Evolutionary conservation across 768 basidiomycete genomes (phyloP).

Genomic region (Tephrocybe sp.): DNA sequence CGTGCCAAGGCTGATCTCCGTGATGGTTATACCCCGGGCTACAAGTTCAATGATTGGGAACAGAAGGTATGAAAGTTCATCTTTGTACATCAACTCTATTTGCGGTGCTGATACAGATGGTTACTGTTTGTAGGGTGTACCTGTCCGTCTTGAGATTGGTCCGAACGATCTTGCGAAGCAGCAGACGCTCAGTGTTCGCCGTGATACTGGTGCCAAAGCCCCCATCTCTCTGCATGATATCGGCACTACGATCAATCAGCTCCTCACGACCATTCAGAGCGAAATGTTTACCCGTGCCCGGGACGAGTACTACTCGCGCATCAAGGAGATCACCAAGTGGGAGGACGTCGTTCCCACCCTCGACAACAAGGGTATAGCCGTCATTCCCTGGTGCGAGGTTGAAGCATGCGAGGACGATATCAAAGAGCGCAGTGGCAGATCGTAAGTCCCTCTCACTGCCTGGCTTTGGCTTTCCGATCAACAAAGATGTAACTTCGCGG

Average conservation of each 20-base stretch:
- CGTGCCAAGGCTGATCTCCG: constrained; percentile 89
- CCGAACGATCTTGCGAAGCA: constrained; percentile 86
- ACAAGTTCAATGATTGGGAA: constrained; percentile 99
- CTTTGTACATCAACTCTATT: background rate
- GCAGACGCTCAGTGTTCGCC: constrained; percentile 83
- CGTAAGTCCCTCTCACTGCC: constrained; percentile 46
- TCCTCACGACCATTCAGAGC: constrained; percentile 84
- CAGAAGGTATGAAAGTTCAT: constrained; percentile 65
- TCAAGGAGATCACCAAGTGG: constrained; percentile 83
- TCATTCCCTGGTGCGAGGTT: constrained; percentile 95
- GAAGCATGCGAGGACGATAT: constrained; percentile 96
- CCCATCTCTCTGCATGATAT: constrained; percentile 45
- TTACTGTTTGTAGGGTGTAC: constrained; percentile 70
- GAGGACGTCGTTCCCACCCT: constrained; percentile 90
- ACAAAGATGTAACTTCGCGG: constrained; percentile 14
- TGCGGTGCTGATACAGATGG: constrained; percentile 4
- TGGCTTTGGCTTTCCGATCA: constrained; percentile 5
- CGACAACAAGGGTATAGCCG: constrained; percentile 84
- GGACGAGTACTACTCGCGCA: constrained; percentile 63
- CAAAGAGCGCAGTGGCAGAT: constrained; percentile 87
- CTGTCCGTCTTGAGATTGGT: constrained; percentile 95
- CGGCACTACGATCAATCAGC: constrained; percentile 47
- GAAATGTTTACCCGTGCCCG: constrained; percentile 88
- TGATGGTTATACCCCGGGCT: constrained; percentile 97
- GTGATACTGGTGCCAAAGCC: constrained; percentile 54